Evolutionary conservation across 805 yeast genomes (phyloP).

Genomic region (Kurtzmaniella fragi): DNA sequence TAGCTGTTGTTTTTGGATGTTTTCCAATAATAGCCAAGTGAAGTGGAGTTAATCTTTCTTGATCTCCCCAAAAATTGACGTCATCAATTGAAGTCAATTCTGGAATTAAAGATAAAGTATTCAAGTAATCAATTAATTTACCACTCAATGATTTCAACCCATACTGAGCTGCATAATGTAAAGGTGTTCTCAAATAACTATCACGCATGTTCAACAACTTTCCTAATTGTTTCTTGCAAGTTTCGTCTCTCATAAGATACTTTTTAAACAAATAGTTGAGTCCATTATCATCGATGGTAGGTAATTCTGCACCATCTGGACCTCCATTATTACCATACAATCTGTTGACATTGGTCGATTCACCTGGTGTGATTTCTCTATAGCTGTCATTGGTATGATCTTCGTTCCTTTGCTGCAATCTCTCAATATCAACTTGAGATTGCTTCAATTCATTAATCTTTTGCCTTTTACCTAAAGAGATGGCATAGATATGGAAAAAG

Average conservation of each 20-base stretch:
- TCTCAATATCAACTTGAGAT: conserved; percentile 3
- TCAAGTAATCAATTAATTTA: conserved; percentile 51
- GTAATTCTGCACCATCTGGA: conserved; percentile 57
- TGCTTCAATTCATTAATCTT: conserved; percentile 22
- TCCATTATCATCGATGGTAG: conserved; percentile 44
- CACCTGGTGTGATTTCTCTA: conserved; percentile 49
- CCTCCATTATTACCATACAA: conserved; percentile 23
- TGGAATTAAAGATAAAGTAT: conserved; percentile 57
- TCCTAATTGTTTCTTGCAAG: conserved; percentile 8
- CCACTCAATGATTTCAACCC: conserved; percentile 66
- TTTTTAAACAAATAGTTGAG: conserved; percentile 53
- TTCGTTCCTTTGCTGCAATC: conserved; percentile 9
- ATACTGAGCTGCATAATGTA: conserved; percentile 86
- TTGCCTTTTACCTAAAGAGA: conserved; percentile 67
- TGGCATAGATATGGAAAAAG: conserved; percentile 78
- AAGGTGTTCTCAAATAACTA: conserved; percentile 73
- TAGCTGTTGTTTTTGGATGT: conserved; percentile 71
- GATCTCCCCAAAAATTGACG: conserved; percentile 61
- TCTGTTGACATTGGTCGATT: conserved; percentile 20
- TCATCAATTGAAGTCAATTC: conserved; percentile 49
- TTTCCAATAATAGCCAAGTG: conserved; percentile 79
- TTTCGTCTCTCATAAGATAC: conserved; percentile 19
- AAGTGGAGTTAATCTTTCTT: conserved; percentile 74
- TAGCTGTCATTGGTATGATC: conserved; percentile 22
- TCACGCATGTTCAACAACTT: conserved; percentile 57